These are phyloP conservation scores for Gyrodon lividus DNA, from an alignment of 768 basidiomycete genomes.

Conservation along the genomic window DNA sequence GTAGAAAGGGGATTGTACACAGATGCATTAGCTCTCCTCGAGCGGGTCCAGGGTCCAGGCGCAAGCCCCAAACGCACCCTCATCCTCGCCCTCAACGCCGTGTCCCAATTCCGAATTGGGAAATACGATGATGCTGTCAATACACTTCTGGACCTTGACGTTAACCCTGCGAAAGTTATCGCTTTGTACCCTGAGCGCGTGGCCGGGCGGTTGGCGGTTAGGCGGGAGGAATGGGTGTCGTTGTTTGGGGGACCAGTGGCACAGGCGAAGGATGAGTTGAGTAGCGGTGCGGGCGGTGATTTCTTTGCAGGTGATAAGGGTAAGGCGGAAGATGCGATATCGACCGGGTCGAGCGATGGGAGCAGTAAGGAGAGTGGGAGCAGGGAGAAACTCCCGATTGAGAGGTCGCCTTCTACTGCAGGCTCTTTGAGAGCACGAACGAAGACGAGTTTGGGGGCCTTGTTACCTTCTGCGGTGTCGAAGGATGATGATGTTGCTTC, in stretches of 20 bases:
- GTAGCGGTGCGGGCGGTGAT: neutral
- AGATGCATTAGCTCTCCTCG: slow-evolving; percentile 79
- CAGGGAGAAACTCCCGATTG: slow-evolving; percentile 26
- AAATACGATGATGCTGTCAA: slow-evolving; percentile 81
- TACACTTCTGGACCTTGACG: slow-evolving; percentile 80
- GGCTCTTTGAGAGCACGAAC: slow-evolving; percentile 49
- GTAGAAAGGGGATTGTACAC: slow-evolving; percentile 64
- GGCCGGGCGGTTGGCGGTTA: slow-evolving; percentile 72
- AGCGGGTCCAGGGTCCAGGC: slow-evolving; percentile 32
- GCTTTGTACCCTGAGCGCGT: slow-evolving; percentile 83
- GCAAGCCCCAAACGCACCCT: slow-evolving; percentile 42
- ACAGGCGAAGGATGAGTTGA: slow-evolving; percentile 10
- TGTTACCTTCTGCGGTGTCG: slow-evolving; percentile 32
- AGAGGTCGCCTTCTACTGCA: slow-evolving; percentile 33
- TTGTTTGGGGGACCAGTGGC: slow-evolving; percentile 75
- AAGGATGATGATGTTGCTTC: slow-evolving; percentile 71
- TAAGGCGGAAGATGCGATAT: slow-evolving; percentile 25
- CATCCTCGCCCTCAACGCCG: slow-evolving; percentile 74
- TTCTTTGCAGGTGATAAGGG: neutral
- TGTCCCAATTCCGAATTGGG: slow-evolving; percentile 67
- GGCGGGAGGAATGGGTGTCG: slow-evolving; percentile 71
- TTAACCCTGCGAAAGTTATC: slow-evolving; percentile 92
- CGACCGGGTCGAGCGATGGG: slow-evolving; percentile 28
- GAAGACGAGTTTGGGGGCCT: slow-evolving; percentile 55
- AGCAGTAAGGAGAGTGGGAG: slow-evolving; percentile 22